Base-by-base conservation (phyloP, 2,329 filamentous ascomycete genomes). In the Colletotrichum somersetense region DNA sequence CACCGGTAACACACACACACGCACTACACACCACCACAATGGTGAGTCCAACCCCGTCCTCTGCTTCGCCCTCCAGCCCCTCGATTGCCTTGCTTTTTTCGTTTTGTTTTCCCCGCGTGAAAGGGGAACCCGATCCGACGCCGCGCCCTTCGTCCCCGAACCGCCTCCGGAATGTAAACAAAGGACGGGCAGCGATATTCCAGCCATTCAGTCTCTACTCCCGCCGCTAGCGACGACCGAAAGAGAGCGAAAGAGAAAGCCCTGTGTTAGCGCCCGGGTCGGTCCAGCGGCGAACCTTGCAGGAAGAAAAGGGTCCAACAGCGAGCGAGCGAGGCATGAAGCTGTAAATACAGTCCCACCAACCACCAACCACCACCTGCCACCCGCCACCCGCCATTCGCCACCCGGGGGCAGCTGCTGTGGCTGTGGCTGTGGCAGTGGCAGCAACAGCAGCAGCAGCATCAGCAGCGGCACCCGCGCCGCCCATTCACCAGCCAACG, bases 11-110 rank as follows among this genome's bases (percentile, higher is more conserved):
- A 61, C 46, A 30, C 62, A 71, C 68, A 38, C 48, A 61, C 46
- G 23, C 62, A 71, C 68, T 65, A 63, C 67, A 70, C 74, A 66
- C 65, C 73, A 80, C 76, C 73, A 80, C 77, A 79, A 82, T 82
- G 80, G 80, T 82, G 78, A 82, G 80, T 82, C 50, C 33, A 3
- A 33, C n/a, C 62, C 53, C 53, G 52, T 35, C 8, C 42, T 64
- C 14, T 58, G 14, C 52, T 23, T 44, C 20, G 20, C 8, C n/a
- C 46, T 38, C 20, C n/a, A 16, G 23, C 35, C 68, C 56, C 40
- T 56, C 40, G 26, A 59, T 68, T 56, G 67, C 62, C 23, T 62
- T 72, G 63, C 55, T 69, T 69, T 48, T 72, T 70, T 66, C 59
- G 62, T 63, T 66, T 67, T 67, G 40, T 58, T 65, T 65, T 62